Evolutionary conservation across 768 basidiomycete species (phyloP).

Genomic region (Cyclocybe aegerita): DNA sequence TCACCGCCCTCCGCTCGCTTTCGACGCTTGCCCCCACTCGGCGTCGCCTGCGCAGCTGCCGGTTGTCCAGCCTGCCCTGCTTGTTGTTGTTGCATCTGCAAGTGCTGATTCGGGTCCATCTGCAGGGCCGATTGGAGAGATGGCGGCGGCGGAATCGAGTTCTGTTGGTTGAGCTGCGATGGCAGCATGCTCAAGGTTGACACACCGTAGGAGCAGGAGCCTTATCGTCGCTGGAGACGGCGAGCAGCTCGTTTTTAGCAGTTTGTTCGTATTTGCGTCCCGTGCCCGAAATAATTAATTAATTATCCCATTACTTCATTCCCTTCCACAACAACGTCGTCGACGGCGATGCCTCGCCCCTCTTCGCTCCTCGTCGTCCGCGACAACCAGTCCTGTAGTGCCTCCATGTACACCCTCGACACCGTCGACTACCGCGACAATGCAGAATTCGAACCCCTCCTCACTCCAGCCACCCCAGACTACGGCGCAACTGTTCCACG

Average conservation of each 20-base stretch:
- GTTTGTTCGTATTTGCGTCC: constrained; percentile 30
- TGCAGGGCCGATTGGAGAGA: constrained; percentile 62
- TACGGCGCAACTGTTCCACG: constrained; percentile 55
- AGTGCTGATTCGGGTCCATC: constrained; percentile 65
- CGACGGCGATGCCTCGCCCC: too few species aligned
- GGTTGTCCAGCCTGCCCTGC: constrained; percentile 29
- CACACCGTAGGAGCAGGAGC: constrained; percentile 5
- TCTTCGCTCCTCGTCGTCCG: too few species aligned
- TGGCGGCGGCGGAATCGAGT: constrained; percentile 34
- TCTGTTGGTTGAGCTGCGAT: constrained; percentile 29
- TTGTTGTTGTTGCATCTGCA: constrained; percentile 44
- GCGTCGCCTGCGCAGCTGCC: constrained; percentile 26
- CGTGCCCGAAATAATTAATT: constrained; percentile 28
- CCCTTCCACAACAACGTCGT: not conserved
- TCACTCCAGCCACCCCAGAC: constrained; percentile 40
- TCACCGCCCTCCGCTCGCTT: constrained; percentile 57
- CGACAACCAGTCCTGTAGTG: constrained; percentile 16
- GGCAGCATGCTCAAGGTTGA: constrained; percentile 33
- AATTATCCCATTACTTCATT: constrained; percentile 12
- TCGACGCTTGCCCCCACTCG: constrained; percentile 45
- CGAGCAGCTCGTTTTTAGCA: constrained; percentile 20
- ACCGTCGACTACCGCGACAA: constrained; percentile 44
- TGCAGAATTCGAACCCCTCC: constrained; percentile 33
- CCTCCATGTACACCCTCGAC: constrained; percentile 61
- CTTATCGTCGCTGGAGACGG: constrained; percentile 33